Conservation (phyloP, 2,329 filamentous ascomycete species). For the Ophiosphaerella narmari region DNA sequence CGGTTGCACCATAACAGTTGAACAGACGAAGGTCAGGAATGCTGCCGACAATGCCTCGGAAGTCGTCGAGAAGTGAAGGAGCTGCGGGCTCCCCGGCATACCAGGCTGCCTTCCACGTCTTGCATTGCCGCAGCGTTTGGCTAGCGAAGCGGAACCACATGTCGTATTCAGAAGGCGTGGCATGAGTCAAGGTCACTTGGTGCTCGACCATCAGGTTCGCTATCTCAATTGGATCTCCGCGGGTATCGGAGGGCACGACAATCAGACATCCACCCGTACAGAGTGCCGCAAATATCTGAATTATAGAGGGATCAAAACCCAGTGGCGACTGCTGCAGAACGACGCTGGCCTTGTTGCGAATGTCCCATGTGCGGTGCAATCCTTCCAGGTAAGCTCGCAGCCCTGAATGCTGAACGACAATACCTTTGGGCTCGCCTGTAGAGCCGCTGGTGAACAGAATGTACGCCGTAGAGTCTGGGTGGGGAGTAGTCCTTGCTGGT, state of each 20-base stretch:
- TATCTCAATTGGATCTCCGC: conserved; percentile 45
- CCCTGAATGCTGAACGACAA: conserved; percentile 61
- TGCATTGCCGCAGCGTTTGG: conserved; percentile 16
- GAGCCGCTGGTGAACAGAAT: conserved; percentile 64
- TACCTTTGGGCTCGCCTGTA: conserved; percentile 60
- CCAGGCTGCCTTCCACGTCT: conserved; percentile 35
- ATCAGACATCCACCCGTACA: conserved; percentile 46
- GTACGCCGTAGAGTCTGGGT: conserved; percentile 53
- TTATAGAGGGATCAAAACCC: conserved; percentile 49
- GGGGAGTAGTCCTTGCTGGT: not conserved
- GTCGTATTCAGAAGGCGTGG: conserved; percentile 51
- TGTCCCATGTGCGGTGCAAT: not conserved
- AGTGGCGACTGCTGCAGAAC: conserved; percentile 51
- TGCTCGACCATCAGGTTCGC: conserved; percentile 42
- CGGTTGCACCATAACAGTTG: conserved; percentile 22
- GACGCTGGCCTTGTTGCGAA: conserved; percentile 38
- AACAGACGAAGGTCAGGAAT: conserved; percentile 4
- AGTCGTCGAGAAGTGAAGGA: conserved; percentile 2
- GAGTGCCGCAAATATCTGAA: conserved; percentile 51
- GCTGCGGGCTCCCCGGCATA: conserved; percentile 23
- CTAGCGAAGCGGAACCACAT: conserved; percentile 26
- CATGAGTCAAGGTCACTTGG: conserved; percentile 45
- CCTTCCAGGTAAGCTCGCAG: conserved; percentile 21
- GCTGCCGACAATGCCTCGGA: conserved; percentile 4
- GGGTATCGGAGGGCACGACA: conserved; percentile 35